These are phyloP conservation scores for Gracilaria gracilis DNA, from an alignment of 23 red algal genomes.

Conservation along the genomic window DNA sequence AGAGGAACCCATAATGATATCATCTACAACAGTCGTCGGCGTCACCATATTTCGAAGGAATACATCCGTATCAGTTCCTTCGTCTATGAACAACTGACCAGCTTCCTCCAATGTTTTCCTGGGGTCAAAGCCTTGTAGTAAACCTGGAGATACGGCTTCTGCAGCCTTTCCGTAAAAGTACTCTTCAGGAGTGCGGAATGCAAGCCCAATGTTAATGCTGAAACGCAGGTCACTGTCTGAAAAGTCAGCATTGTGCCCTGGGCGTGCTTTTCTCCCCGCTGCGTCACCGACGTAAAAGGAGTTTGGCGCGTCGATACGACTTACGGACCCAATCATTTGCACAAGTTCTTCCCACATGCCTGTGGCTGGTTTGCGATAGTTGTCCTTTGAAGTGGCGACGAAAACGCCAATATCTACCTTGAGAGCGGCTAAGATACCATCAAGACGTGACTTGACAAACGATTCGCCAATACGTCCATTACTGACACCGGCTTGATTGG, in stretches of 20 bases:
- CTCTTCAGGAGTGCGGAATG: constrained; percentile 75
- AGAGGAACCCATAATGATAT: constrained; percentile 20
- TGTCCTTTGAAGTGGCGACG: constrained; percentile 60
- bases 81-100: constrained; percentile 1
- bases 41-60: constrained; percentile 36
- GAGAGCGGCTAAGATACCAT: constrained; percentile 45
- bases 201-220: constrained; percentile 67
- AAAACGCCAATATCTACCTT: constrained; percentile 56
- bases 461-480: constrained; percentile 37
- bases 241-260: constrained; percentile 50
- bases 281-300: constrained; percentile 82
- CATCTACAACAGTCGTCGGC: constrained; percentile 46
- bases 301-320: constrained; percentile 31
- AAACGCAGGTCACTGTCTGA: constrained; percentile 77
- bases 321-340: constrained; percentile 12
- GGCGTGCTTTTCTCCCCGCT: constrained; percentile 52
- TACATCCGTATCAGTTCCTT: constrained; percentile 25
- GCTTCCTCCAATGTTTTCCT: constrained; percentile 1
- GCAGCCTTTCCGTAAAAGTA: constrained; percentile 45
- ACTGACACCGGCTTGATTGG: constrained; percentile 76
- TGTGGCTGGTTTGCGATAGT: constrained; percentile 71
- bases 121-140: constrained; percentile 68
- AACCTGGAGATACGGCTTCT: constrained; percentile 39
- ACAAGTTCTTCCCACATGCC: constrained; percentile 77
- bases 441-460: constrained; percentile 49